These are phyloP conservation scores for Scheffersomyces stipitis DNA, from an alignment of 805 yeast species.

Conservation along the genomic window DNA sequence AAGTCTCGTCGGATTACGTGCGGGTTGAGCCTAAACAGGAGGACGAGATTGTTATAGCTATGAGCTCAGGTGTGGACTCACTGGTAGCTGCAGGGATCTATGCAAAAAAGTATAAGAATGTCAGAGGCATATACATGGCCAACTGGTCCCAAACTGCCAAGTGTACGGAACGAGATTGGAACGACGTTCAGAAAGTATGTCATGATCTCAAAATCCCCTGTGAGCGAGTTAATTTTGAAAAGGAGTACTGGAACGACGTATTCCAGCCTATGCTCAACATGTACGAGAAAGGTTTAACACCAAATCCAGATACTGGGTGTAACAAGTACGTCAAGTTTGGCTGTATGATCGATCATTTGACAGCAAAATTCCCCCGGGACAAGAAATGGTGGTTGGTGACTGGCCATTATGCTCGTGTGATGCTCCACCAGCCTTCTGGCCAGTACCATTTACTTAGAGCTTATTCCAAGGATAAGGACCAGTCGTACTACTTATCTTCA, in stretches of 20 bases:
- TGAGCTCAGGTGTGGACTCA: constrained; percentile 97
- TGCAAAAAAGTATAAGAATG: constrained; percentile 55
- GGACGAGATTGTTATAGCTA: constrained; percentile 77
- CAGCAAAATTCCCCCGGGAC: constrained; percentile 8
- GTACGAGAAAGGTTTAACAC: constrained; percentile 76
- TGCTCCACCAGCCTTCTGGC: constrained; percentile 28
- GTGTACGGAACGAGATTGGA: constrained; percentile 89
- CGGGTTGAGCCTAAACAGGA: constrained; percentile 47
- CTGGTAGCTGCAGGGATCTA: constrained; percentile 79
- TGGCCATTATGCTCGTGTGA: constrained; percentile 73
- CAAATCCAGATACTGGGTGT: constrained; percentile 93
- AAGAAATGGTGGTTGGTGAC: constrained; percentile 81
- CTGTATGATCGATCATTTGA: constrained; percentile 56
- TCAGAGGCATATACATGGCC: constrained; percentile 86
- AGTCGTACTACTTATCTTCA: constrained; percentile 84
- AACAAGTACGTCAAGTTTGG: constrained; percentile 89
- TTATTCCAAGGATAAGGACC: constrained; percentile 68
- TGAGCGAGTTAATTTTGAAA: constrained; percentile 78
- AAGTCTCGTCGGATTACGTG: constrained; percentile 10
- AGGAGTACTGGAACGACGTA: constrained; percentile 90
- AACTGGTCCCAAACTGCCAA: constrained; percentile 75
- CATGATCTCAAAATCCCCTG: constrained; percentile 62
- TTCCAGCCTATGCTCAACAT: constrained; percentile 86
- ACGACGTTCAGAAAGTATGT: constrained; percentile 70
- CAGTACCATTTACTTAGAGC: constrained; percentile 57